Conservation (phyloP, 2,329 filamentous ascomycete species). For the Aspergillus sp. region DNA sequence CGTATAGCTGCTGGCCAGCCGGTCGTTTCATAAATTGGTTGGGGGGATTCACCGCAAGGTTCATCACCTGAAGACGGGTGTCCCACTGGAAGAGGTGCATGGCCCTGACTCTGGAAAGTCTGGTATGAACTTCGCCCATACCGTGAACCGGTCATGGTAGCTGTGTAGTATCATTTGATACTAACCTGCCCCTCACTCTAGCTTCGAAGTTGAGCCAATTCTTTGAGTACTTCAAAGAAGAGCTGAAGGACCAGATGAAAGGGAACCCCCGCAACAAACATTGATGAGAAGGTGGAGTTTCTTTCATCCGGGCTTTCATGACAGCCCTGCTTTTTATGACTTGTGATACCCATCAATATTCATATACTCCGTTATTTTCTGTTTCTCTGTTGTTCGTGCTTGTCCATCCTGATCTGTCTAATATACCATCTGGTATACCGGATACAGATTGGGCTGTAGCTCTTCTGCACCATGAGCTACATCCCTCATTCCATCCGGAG, state of each 20-base stretch:
- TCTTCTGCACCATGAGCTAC: conserved; percentile 21
- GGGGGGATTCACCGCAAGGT: conserved; percentile 45
- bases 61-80: conserved; percentile 44
- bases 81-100: conserved; percentile 43
- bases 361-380: not conserved
- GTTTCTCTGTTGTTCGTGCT: not conserved
- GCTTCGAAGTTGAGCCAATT: conserved; percentile 36
- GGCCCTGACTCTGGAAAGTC: conserved; percentile 43
- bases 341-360: conserved; percentile 23
- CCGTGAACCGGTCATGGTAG: not conserved
- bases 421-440: conserved; percentile 11
- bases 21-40: conserved; percentile 47
- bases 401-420: not conserved
- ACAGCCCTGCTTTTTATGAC: not conserved
- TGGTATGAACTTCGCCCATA: conserved; percentile 24
- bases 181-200: conserved; percentile 13
- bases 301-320: not conserved
- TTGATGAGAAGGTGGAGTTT: not conserved
- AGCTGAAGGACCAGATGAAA: conserved; percentile 45
- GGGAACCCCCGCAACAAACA: conserved; percentile 31
- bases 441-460: conserved; percentile 28
- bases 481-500: conserved; percentile 31
- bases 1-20: conserved; percentile 45
- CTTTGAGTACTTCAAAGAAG: conserved; percentile 44
- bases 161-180: conserved; percentile 4